phyloP scores from a whole-genome alignment of 1,139 yeast genomes.

The Eremothecium sinecaudum region DNA sequence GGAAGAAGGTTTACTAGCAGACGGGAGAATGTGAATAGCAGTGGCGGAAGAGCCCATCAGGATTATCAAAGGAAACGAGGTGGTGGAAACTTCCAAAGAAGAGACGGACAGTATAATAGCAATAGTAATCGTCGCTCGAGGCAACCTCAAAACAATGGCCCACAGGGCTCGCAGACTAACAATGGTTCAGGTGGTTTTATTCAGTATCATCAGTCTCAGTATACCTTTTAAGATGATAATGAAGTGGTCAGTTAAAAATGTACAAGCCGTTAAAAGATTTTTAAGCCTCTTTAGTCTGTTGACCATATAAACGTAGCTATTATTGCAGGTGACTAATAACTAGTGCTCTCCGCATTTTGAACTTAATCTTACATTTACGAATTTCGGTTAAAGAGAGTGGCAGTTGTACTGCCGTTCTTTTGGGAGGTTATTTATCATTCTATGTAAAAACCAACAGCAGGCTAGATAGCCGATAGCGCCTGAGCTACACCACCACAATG shows the following conservation, averaged over 20 bases:
- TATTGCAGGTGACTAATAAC: too few species aligned
- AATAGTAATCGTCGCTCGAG: constrained; percentile 9
- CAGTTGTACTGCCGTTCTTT: too few species aligned
- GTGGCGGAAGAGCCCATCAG: constrained; percentile 7
- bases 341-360: too few species aligned
- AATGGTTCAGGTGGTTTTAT: constrained; percentile 27
- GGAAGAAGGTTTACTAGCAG: constrained; percentile 21
- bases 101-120: constrained; percentile 8
- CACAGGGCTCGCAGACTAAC: constrained; percentile 20
- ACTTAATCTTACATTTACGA: too few species aligned
- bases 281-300: too few species aligned
- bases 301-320: too few species aligned
- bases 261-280: too few species aligned
- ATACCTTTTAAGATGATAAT: too few species aligned
- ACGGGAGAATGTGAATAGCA: constrained; percentile 14
- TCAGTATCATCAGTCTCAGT: constrained; percentile 18
- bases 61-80: constrained; percentile 4
- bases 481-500: constrained; percentile 57
- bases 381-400: too few species aligned
- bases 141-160: constrained; percentile 20
- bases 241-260: too few species aligned
- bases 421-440: too few species aligned
- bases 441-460: constrained; percentile 21
- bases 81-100: constrained; percentile 8
- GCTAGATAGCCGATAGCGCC: constrained; percentile 63